These are phyloP conservation scores for Adansonia madagascariensis DNA, from an alignment of 441 rosid species.

Conservation along the genomic window DNA sequence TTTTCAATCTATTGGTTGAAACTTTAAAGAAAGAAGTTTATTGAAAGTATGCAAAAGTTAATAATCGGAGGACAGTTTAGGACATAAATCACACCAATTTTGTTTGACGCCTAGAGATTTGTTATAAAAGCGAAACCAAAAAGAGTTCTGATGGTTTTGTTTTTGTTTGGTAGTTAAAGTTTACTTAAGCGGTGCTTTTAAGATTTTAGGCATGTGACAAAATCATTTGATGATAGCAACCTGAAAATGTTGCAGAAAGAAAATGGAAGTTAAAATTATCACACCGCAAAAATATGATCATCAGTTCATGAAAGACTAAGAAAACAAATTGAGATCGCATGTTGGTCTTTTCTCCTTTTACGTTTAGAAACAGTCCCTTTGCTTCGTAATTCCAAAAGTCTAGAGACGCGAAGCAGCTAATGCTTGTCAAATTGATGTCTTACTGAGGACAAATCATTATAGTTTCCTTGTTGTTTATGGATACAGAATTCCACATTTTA, in stretches of 20 bases:
- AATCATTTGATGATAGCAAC: too few species aligned
- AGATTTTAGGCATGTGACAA: conserved; percentile 11
- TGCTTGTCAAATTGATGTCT: neutral
- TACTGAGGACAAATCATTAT: neutral
- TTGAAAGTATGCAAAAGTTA: neutral
- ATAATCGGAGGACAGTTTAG: neutral
- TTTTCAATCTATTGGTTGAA: neutral
- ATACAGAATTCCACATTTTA: too few species aligned
- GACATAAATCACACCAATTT: neutral
- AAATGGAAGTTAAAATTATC: too few species aligned
- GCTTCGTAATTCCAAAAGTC: neutral
- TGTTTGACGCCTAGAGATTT: neutral
- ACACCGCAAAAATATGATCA: too few species aligned
- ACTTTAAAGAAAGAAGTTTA: neutral
- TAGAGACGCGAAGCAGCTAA: neutral
- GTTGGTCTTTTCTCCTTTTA: neutral
- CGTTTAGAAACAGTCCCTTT: neutral
- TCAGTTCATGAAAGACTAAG: neutral
- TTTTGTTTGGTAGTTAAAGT: neutral
- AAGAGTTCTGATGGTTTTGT: neutral
- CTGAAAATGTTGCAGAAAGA: neutral
- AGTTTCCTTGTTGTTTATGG: too few species aligned
- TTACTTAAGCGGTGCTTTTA: neutral
- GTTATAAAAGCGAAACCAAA: neutral
- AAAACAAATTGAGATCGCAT: neutral